Conservation (phyloP, 345 rosid species). For the Dovyalis caffra region DNA sequence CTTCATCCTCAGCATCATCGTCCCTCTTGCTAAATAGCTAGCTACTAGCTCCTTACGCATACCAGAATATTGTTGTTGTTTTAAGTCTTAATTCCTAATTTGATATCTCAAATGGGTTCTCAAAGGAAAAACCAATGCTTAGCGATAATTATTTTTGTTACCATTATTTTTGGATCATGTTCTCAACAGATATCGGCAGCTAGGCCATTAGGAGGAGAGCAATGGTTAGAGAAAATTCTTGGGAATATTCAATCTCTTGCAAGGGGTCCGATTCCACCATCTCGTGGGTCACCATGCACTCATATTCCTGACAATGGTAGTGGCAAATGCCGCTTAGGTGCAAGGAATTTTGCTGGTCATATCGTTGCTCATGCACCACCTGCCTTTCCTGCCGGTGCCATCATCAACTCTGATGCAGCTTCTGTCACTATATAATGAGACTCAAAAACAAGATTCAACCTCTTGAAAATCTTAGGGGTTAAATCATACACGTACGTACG, state of each 20-base stretch:
- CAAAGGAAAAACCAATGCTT: neutral
- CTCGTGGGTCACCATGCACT: constrained; percentile 33
- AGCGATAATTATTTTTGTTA: neutral
- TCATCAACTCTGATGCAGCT: constrained; percentile 2
- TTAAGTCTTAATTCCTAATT: neutral
- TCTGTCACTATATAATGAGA: constrained; percentile 3
- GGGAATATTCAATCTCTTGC: constrained; percentile 31
- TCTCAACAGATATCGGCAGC: constrained; percentile 15
- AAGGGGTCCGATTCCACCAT: constrained; percentile 39
- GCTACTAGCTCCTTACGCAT: neutral
- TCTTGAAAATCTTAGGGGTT: neutral
- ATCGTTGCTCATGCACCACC: neutral
- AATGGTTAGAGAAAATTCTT: neutral
- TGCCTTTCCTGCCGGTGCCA: constrained; percentile 15
- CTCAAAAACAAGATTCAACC: constrained; percentile 10
- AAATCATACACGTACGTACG: neutral
- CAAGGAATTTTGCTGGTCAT: constrained; percentile 25
- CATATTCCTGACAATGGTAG: constrained; percentile 23
- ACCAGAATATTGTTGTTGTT: neutral
- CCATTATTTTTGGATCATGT: constrained; percentile 4
- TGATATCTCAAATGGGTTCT: constrained; percentile 9
- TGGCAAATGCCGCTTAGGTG: constrained; percentile 34
- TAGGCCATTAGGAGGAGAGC: constrained; percentile 30
- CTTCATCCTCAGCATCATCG: neutral
- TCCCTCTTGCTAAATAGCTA: neutral